Evolutionary conservation across 139 green algal species (phyloP), one percentile per base, ranked within the genome.

Genomic region (Micractinium sp.): DNA sequence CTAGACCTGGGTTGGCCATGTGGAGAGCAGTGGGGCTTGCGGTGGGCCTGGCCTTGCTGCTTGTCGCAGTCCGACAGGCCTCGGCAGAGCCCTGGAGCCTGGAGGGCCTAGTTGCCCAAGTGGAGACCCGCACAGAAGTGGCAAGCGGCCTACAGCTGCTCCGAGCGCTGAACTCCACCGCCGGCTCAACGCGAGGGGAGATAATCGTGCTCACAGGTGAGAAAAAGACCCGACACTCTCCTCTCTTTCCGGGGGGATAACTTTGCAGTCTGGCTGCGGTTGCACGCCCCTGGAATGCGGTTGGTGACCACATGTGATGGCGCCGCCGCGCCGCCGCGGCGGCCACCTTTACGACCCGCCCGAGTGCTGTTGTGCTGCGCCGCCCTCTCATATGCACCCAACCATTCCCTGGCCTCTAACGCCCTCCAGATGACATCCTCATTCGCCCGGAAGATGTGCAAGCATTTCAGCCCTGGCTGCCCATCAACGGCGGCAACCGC

Each of bases 381-480:
- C n/a, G 20, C 27, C 20, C 69, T 35, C 69, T 4, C 69, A 4
- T 76, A 2, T 76, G 69, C 69, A 36, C 36, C 25, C 2, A 4
- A 36, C 76, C 36, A 18, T 61, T 22, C 16, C 18, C 2, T 53
- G 0, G 5, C 3, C 74, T 47, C 19, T 36, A 4, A 9, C 47
- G 47, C 47, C 47, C 47, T 56, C 47, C 76, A 82, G 76, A 56
- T 25, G 38, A 82, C 76, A 82, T 82, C 38, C n/a, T n/a, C 76
- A 12, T 82, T 1, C 25, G 7, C 36, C 36, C 76, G 22, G 36
- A 20, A 1, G 76, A 82, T 38, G 7, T 82, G 20, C 22, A 15
- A 19, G 19, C 76, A 18, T 61, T 53, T 16, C 22, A 18, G 76
- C 76, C 76, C 22, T 82, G 36, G 76, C 38, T 82, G 22, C 76